Conservation (phyloP, 176 grass and related monocot genomes). For the Aegilops tauschii region DNA sequence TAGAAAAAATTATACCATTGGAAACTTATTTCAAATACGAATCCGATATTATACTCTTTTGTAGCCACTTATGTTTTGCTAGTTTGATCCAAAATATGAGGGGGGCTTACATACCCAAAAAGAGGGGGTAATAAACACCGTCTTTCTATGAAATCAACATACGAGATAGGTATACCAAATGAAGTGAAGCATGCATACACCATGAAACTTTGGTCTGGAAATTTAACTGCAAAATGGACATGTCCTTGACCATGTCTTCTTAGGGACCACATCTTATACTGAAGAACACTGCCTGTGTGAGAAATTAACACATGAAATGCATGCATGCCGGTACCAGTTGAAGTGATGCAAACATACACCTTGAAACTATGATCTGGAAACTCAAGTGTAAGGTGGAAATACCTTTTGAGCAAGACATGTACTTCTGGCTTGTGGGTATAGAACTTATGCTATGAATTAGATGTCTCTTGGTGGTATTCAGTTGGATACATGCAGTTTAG, state of each 20-base stretch:
- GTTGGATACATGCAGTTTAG: not conserved
- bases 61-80: not conserved
- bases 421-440: not conserved
- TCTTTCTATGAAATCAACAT: not conserved
- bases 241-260: constrained; percentile 7
- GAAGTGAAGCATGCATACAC: not conserved
- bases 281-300: constrained; percentile 9
- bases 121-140: not conserved
- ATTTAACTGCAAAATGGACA: not conserved
- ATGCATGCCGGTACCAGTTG: not conserved
- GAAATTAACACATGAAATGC: constrained; percentile 15
- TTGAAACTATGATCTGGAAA: not conserved
- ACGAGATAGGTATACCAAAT: not conserved
- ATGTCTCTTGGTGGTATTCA: not conserved
- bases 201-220: not conserved
- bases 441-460: not conserved
- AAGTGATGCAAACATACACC: not conserved
- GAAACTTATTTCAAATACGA: not conserved
- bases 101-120: not conserved
- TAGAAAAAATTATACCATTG: not conserved
- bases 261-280: constrained; percentile 15
- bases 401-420: not conserved
- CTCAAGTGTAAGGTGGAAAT: not conserved
- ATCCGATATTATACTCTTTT: not conserved
- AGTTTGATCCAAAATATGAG: not conserved